Evolutionary conservation across 2,329 filamentous ascomycete genomes (phyloP).

Genomic region (Pseudocercospora ulei): DNA sequence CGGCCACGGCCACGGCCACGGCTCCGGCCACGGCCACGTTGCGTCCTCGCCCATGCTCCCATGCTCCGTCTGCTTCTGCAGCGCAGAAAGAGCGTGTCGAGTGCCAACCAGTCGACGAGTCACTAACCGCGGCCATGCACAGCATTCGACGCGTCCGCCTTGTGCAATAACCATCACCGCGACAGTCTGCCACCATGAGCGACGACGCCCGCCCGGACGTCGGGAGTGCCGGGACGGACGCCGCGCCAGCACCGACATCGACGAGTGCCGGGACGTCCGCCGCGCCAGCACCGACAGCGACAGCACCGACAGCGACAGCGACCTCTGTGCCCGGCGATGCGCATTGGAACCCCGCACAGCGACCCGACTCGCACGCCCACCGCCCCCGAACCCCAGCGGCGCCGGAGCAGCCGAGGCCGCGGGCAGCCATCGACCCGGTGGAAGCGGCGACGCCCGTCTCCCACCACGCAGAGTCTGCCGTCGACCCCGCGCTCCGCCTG

Average conservation of each 20-base stretch:
- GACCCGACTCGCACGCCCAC: slow-evolving; percentile 28
- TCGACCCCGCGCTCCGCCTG: slow-evolving; percentile 16
- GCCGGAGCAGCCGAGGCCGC: slow-evolving; percentile 19
- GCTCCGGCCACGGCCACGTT: too few relatives aligned
- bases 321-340: slow-evolving; percentile 10
- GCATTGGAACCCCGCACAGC: slow-evolving; percentile 50
- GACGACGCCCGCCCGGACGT: slow-evolving; percentile 36
- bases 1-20: too few relatives aligned
- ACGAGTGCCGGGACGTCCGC: slow-evolving; percentile 14
- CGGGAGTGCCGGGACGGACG: slow-evolving; percentile 34
- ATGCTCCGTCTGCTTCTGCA: too few relatives aligned
- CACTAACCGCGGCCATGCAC: slow-evolving; percentile 13
- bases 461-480: slow-evolving; percentile 2
- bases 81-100: too few relatives aligned
- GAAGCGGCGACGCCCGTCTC: slow-evolving; percentile 27
- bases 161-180: slow-evolving; percentile 1
- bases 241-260: slow-evolving; percentile 16
- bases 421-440: slow-evolving; percentile 12
- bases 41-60: too few relatives aligned
- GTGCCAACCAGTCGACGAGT: too few relatives aligned
- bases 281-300: slow-evolving; percentile 4
- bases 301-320: slow-evolving; percentile 3
- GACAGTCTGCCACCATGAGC: slow-evolving; percentile 19
- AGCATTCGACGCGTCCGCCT: slow-evolving; percentile 3
- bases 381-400: slow-evolving; percentile 24